These are phyloP conservation scores for Scutellospora calospora DNA, from an alignment of 371 early-diverging fungal species.

Conservation along the genomic window DNA sequence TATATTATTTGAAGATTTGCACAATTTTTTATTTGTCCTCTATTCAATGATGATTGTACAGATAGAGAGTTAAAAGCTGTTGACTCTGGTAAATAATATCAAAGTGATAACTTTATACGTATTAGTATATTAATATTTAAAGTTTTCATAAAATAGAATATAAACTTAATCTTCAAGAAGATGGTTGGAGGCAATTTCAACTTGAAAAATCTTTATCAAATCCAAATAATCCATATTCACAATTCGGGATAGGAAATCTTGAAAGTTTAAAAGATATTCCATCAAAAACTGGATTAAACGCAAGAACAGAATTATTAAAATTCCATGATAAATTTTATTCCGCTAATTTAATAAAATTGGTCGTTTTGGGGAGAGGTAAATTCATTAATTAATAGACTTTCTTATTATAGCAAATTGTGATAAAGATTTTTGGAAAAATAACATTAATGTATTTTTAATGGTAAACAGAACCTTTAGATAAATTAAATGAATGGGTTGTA, in stretches of 20 bases:
- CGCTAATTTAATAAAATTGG: slow-evolving; percentile 94
- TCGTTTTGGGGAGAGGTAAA: slow-evolving; percentile 85
- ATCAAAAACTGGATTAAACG: slow-evolving; percentile 73
- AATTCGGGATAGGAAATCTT: slow-evolving; percentile 86
- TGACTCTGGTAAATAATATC: slow-evolving; percentile 72
- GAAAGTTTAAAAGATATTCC: slow-evolving; percentile 85
- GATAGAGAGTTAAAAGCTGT: slow-evolving; percentile 95
- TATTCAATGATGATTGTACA: slow-evolving; percentile 86
- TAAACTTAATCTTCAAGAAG: slow-evolving; percentile 89
- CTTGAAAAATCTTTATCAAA: slow-evolving; percentile 82
- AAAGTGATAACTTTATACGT: not conserved
- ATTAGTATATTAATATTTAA: not conserved
- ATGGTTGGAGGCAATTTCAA: slow-evolving; percentile 88
- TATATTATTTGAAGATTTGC: slow-evolving; percentile 70
- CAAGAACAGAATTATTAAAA: slow-evolving; percentile 83
- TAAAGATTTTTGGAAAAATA: not conserved
- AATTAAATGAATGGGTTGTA: slow-evolving; percentile 84
- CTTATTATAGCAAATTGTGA: not conserved
- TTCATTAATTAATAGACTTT: not conserved
- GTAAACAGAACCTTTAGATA: slow-evolving; percentile 84
- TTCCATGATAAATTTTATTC: slow-evolving; percentile 92
- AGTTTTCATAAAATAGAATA: slow-evolving; percentile 66
- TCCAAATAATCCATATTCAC: slow-evolving; percentile 82
- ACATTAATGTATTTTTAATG: not conserved
- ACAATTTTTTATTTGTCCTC: slow-evolving; percentile 92